A percentile compares a stretch with the other conserved stretches of the same genome.
Evolutionary conservation across 148 eudicot species (phyloP).

Genomic region (Vaccinium darrowii): DNA sequence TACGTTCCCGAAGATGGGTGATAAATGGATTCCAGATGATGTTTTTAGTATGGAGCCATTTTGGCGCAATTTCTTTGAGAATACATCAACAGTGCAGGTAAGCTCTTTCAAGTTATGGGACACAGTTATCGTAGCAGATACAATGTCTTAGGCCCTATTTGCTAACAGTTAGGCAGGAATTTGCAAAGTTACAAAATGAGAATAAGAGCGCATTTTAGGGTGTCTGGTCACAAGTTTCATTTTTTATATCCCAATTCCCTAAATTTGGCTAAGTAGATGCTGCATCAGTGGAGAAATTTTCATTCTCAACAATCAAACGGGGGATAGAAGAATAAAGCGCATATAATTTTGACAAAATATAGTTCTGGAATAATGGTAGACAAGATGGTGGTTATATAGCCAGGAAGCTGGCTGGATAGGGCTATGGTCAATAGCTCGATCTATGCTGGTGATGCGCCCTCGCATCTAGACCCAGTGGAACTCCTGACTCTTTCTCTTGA

Average conservation of each 20-base stretch:
- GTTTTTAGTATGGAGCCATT: conserved; percentile 82
- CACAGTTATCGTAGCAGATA: not conserved
- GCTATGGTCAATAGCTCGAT: too few relatives aligned
- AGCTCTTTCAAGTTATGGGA: conserved; percentile 12
- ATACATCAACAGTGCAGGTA: conserved; percentile 96
- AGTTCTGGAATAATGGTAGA: too few relatives aligned
- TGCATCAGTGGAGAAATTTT: too few relatives aligned
- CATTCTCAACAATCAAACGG: not conserved
- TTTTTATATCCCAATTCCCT: not conserved
- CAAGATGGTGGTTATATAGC: too few relatives aligned
- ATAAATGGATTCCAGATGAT: conserved; percentile 93
- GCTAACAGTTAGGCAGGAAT: not conserved
- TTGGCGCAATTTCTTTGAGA: conserved; percentile 89
- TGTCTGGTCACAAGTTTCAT: not conserved
- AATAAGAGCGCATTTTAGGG: not conserved
- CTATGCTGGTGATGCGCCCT: too few relatives aligned
- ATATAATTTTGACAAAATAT: not conserved
- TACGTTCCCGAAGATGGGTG: conserved; percentile 99
- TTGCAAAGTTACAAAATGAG: not conserved
- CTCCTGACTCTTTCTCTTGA: too few relatives aligned
- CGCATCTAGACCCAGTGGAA: too few relatives aligned
- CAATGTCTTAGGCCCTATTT: not conserved
- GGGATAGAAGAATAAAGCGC: not conserved
- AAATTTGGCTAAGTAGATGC: too few relatives aligned
- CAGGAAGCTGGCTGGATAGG: too few relatives aligned